Base-by-base conservation (phyloP, 2,329 filamentous ascomycete genomes). In the Sporothrix globosa region DNA sequence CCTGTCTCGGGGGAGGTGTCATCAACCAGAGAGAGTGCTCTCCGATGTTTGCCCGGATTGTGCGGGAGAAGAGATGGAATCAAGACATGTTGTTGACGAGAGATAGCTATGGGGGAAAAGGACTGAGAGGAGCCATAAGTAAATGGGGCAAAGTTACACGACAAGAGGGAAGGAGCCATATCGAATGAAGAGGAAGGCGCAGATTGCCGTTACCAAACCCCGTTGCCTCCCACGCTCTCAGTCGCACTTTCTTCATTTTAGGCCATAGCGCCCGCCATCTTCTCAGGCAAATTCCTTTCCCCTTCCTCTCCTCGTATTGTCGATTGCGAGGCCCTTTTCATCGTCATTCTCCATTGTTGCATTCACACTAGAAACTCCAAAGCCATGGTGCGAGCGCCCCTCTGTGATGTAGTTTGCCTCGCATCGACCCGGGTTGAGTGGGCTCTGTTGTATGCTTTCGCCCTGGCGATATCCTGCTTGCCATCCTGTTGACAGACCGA, bases 121-220 rank as follows among this genome's bases (percentile, higher is more conserved):
- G 48, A 41, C 3, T 10, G 24, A 30, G 6, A 50, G 44, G 17
- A 34, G 61, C 61, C 50, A 50, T 34, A 50, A 50, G 44, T 3
- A 48, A 50, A 34, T 19, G 24, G 60, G 2, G 24, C n/a, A n/a
- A n/a, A 39, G 58, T 21, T 30, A 19, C 41, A 27, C 11, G 14
- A 14, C 21, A 46, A 65, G 60, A 50, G 61, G 44, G 61, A 50
- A 65, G 27, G 44, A 21, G 44, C 44, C 24, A 65, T 17, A 30
- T 17, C 2, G 21, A 48, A 19, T 13, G 19, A 50, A 34, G 19
- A 21, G 44, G 44, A 30, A 65, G 24, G 61, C 44, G 44, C 61
- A 14, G 13, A 13, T n/a, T 21, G 34, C 14, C 24, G 44, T 5
- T 48, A 30, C 41, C 21, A 17, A 11, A 27, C 14, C 4, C 39